Evolutionary conservation across 305 asterid species (phyloP).

Genomic region (Fraxinus dipetala): DNA sequence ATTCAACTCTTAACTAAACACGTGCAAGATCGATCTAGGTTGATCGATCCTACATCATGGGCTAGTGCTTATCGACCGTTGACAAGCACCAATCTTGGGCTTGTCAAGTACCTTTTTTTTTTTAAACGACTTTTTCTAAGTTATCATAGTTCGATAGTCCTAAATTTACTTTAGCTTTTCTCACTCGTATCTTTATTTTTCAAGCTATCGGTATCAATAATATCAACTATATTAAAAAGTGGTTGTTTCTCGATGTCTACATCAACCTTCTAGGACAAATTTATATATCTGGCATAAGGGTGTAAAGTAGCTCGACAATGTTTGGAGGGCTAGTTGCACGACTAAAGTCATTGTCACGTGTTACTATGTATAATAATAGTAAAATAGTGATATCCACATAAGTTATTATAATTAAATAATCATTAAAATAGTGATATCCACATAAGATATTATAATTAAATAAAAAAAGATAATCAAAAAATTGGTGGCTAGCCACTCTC

Average conservation of each 20-base stretch:
- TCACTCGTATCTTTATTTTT: too few species aligned
- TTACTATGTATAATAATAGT: neutral
- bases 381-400: neutral
- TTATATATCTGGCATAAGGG: too few species aligned
- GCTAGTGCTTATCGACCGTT: neutral
- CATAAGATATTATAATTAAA: neutral
- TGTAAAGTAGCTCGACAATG: neutral
- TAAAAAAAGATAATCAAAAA: neutral
- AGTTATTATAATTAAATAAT: neutral
- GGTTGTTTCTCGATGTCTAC: neutral
- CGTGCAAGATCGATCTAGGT: too few species aligned
- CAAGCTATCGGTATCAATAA: too few species aligned
- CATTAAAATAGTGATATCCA: neutral
- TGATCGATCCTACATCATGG: neutral
- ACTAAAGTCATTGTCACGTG: neutral
- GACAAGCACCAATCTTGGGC: too few species aligned
- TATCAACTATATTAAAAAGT: neutral
- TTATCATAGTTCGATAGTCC: too few species aligned
- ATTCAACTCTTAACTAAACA: neutral
- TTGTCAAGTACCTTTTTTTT: too few species aligned
- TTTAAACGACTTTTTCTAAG: too few species aligned
- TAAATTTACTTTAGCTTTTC: too few species aligned
- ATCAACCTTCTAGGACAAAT: neutral
- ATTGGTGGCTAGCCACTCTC: neutral
- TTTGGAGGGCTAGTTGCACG: neutral